These are phyloP conservation scores for Imleria badia DNA, from an alignment of 768 basidiomycete genomes.

Conservation along the genomic window DNA sequence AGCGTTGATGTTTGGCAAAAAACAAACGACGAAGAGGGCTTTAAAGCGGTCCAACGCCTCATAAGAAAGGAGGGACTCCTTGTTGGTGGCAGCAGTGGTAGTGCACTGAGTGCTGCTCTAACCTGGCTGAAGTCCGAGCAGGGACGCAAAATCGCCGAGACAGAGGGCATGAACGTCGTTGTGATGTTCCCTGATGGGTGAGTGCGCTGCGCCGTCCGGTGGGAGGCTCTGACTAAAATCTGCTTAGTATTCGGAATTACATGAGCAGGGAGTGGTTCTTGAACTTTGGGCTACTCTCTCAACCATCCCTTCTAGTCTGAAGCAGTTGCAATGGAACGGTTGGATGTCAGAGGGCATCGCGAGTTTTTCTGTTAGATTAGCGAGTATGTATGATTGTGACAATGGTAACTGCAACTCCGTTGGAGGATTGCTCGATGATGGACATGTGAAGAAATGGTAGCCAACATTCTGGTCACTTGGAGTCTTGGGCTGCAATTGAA, in stretches of 20 bases:
- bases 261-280: conserved; percentile 95
- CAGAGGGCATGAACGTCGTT: conserved; percentile 82
- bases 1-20: conserved; percentile 85
- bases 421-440: neutral
- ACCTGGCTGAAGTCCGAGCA: conserved; percentile 71
- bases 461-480: too few relatives aligned
- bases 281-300: conserved; percentile 56
- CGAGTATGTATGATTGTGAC: neutral
- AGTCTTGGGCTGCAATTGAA: conserved; percentile 75
- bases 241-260: conserved; percentile 82
- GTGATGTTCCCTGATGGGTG: conserved; percentile 89
- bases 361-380: neutral
- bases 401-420: neutral
- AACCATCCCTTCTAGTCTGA: conserved; percentile 46
- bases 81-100: conserved; percentile 92
- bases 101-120: conserved; percentile 75
- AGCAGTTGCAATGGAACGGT: too few relatives aligned
- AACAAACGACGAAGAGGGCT: conserved; percentile 78
- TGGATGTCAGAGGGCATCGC: neutral
- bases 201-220: conserved; percentile 23
- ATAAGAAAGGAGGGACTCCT: conserved; percentile 88
- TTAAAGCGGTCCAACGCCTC: conserved; percentile 66
- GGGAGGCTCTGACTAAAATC: neutral
- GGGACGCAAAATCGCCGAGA: conserved; percentile 62
- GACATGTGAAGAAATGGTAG: too few relatives aligned